These are phyloP conservation scores for Mallotus nudiflorus DNA, from an alignment of 345 rosid species.

Conservation along the genomic window DNA sequence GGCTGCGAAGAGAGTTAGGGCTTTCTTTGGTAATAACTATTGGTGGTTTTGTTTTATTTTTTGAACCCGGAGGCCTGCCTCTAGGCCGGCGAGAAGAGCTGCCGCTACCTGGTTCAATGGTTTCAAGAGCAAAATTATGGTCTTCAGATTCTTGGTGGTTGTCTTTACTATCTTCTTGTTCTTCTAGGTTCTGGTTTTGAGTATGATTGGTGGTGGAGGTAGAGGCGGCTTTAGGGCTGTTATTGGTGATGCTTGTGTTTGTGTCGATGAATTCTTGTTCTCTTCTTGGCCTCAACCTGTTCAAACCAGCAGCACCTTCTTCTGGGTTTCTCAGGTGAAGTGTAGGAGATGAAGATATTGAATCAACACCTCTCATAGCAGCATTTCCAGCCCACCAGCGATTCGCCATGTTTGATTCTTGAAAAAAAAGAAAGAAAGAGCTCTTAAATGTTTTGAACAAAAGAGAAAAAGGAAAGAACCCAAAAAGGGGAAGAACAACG, in stretches of 20 bases:
- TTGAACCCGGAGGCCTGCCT: conserved; percentile 89
- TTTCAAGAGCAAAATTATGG: conserved; percentile 28
- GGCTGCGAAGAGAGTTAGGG: conserved; percentile 83
- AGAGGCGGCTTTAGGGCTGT: conserved; percentile 40
- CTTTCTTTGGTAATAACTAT: conserved; percentile 78
- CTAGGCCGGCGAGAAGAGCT: conserved; percentile 66
- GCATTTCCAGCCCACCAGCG: conserved; percentile 86
- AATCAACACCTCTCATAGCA: conserved; percentile 64
- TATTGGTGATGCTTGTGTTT: conserved; percentile 9
- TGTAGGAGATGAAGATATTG: conserved; percentile 48
- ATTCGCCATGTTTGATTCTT: conserved; percentile 57
- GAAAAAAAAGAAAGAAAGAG: background rate
- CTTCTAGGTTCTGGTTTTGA: conserved; percentile 40
- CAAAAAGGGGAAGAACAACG: background rate
- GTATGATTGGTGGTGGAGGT: conserved; percentile 28
- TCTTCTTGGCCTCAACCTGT: conserved; percentile 43
- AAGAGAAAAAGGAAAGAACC: background rate
- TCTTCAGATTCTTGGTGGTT: conserved; percentile 30
- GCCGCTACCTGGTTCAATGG: conserved; percentile 47
- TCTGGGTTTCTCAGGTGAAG: conserved; percentile 49
- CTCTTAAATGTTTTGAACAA: background rate
- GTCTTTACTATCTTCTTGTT: conserved; percentile 47
- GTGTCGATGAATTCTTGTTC: conserved; percentile 53
- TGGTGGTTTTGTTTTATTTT: conserved; percentile 76
- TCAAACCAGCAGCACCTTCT: conserved; percentile 28